Conservation (phyloP, 441 rosid species). For the Jatropha podagrica region DNA sequence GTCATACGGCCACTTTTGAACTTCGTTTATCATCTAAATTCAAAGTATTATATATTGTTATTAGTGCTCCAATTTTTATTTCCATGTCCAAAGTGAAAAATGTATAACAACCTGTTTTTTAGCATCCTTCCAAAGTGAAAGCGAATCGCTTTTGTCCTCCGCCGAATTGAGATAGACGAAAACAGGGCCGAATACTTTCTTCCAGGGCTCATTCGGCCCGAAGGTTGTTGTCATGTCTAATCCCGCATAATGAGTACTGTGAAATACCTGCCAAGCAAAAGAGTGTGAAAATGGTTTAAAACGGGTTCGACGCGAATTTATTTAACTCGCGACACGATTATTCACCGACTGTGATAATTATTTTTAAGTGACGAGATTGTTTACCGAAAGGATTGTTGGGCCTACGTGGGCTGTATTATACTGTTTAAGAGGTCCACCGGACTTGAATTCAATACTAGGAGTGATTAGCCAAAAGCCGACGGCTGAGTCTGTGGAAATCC, state of each 20-base stretch:
- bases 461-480: constrained; percentile 88
- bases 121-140: constrained; percentile 78
- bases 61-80: neutral
- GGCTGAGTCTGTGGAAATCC: constrained; percentile 50
- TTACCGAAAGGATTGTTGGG: constrained; percentile 69
- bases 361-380: constrained; percentile 5
- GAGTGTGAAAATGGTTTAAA: too few relatives aligned
- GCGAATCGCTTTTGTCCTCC: constrained; percentile 28
- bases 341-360: too few relatives aligned
- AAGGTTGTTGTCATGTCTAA: constrained; percentile 63
- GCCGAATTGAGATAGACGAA: constrained; percentile 59
- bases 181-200: constrained; percentile 88
- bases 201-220: constrained; percentile 69
- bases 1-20: constrained; percentile 73
- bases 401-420: constrained; percentile 88
- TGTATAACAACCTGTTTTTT: constrained; percentile 49
- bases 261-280: constrained; percentile 47
- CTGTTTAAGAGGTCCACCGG: constrained; percentile 88
- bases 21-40: constrained; percentile 52
- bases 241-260: constrained; percentile 83
- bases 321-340: too few relatives aligned
- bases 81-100: neutral
- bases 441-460: constrained; percentile 75
- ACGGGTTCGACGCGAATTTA: too few relatives aligned
- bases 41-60: neutral